phyloP scores from a whole-genome alignment of 2,329 filamentous ascomycete species.

The Diaporthe citrichinensis region DNA sequence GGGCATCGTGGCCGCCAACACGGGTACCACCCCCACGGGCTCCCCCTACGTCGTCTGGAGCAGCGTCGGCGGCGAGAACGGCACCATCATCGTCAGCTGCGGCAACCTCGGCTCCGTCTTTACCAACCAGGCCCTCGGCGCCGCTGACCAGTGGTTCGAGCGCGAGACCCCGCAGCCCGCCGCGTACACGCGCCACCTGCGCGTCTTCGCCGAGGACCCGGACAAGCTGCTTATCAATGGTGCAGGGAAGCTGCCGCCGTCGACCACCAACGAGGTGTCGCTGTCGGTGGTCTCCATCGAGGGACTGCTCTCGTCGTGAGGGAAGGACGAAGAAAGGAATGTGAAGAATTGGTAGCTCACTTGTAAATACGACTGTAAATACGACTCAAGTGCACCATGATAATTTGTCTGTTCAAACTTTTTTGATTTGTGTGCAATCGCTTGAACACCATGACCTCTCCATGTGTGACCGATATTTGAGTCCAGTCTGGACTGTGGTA shows the following conservation, averaged over 20 bases:
- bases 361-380: conserved; percentile 14
- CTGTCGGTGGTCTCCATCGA: conserved; percentile 52
- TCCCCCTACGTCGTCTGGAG: conserved; percentile 62
- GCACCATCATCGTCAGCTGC: conserved; percentile 59
- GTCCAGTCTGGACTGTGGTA: neutral
- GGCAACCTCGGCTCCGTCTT: conserved; percentile 57
- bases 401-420: neutral
- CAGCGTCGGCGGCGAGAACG: conserved; percentile 58
- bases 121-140: conserved; percentile 58
- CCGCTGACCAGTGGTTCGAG: conserved; percentile 54
- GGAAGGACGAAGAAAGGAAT: neutral
- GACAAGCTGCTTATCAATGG: conserved; percentile 60
- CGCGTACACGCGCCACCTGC: conserved; percentile 55
- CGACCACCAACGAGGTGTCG: conserved; percentile 59
- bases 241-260: conserved; percentile 61
- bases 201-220: conserved; percentile 53
- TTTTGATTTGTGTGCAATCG: neutral
- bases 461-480: neutral
- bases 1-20: conserved; percentile 50
- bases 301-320: conserved; percentile 35
- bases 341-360: neutral
- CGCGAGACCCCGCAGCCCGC: conserved; percentile 52
- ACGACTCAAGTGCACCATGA: neutral
- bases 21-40: conserved; percentile 52
- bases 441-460: neutral